Evolutionary conservation across 1,284 basidiomycete genomes (phyloP).

Genomic region (Flammula alnicola): DNA sequence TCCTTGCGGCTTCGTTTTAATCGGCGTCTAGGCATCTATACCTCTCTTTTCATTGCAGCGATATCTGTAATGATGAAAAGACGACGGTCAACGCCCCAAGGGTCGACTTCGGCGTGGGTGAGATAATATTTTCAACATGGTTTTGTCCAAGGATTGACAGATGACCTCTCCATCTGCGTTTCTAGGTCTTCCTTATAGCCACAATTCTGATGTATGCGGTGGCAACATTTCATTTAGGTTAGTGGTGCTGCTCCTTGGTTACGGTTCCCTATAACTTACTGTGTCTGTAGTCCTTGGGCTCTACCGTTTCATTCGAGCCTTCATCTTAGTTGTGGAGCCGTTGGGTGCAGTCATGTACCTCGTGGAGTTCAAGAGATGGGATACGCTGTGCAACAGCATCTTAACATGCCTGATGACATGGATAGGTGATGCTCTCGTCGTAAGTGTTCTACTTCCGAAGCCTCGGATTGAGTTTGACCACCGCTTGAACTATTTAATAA

Average conservation of each 20-base stretch:
- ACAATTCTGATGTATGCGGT: slow-evolving; percentile 30
- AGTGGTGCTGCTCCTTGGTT: background rate
- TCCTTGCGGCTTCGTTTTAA: background rate
- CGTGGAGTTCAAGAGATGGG: slow-evolving; percentile 26
- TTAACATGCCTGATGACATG: slow-evolving; percentile 27
- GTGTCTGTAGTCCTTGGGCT: slow-evolving; percentile 18
- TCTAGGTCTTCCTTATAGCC: slow-evolving; percentile 27
- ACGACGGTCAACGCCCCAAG: slow-evolving; percentile 7
- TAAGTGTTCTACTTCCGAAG: slow-evolving; percentile 11
- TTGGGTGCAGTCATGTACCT: slow-evolving; percentile 20
- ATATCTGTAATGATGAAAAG: slow-evolving; percentile 28
- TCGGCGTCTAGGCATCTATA: slow-evolving; percentile 27
- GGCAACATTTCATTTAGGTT: slow-evolving; percentile 29
- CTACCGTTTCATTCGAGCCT: slow-evolving; percentile 27
- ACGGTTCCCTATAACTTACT: background rate
- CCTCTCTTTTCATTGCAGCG: slow-evolving; percentile 29
- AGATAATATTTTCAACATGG: background rate
- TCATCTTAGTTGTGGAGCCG: slow-evolving; percentile 22
- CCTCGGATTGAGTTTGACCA: too few species aligned
- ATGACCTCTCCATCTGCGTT: background rate
- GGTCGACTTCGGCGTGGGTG: slow-evolving; percentile 15
- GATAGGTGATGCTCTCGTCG: slow-evolving; percentile 32
- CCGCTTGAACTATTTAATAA: slow-evolving; percentile 12
- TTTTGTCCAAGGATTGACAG: background rate
- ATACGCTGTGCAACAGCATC: slow-evolving; percentile 24